Evolutionary conservation across 306 rosid species (phyloP).

Genomic region (Dalbergia cochinchinensis): DNA sequence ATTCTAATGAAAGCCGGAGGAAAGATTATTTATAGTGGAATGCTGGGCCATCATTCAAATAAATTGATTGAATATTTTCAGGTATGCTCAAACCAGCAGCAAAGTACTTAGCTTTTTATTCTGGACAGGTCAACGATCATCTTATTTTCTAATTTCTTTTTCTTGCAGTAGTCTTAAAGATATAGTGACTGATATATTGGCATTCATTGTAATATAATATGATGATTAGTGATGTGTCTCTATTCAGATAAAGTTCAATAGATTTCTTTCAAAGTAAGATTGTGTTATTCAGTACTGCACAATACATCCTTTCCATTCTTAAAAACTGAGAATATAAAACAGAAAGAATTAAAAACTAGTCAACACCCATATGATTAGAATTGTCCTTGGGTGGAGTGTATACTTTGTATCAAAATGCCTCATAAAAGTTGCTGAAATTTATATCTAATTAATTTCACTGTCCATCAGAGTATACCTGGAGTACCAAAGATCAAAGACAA

Average conservation of each 20-base stretch:
- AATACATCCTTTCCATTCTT: neutral
- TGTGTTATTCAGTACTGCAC: too few relatives aligned
- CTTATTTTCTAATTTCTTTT: constrained; percentile 36
- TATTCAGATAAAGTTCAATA: too few relatives aligned
- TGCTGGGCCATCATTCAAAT: constrained; percentile 68
- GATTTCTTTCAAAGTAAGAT: too few relatives aligned
- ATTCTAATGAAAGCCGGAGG: constrained; percentile 84
- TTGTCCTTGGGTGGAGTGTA: neutral
- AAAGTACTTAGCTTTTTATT: constrained; percentile 23
- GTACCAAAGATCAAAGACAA: constrained; percentile 66
- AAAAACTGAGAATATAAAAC: neutral
- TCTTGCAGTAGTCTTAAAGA: constrained; percentile 11
- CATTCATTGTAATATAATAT: too few relatives aligned
- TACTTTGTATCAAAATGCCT: too few relatives aligned
- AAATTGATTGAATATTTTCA: constrained; percentile 72
- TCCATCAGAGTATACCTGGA: constrained; percentile 65
- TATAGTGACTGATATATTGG: constrained; percentile 22
- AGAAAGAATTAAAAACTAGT: neutral
- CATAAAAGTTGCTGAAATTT: neutral
- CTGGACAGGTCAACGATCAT: constrained; percentile 16
- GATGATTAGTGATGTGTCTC: too few relatives aligned
- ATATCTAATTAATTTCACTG: constrained; percentile 40
- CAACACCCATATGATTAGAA: neutral
- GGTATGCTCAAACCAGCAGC: constrained; percentile 53
- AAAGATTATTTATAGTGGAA: constrained; percentile 69